Evolutionary conservation across 192 early-diverging fungal genomes (phyloP).

Genomic region (Powellomyces hirtus): DNA sequence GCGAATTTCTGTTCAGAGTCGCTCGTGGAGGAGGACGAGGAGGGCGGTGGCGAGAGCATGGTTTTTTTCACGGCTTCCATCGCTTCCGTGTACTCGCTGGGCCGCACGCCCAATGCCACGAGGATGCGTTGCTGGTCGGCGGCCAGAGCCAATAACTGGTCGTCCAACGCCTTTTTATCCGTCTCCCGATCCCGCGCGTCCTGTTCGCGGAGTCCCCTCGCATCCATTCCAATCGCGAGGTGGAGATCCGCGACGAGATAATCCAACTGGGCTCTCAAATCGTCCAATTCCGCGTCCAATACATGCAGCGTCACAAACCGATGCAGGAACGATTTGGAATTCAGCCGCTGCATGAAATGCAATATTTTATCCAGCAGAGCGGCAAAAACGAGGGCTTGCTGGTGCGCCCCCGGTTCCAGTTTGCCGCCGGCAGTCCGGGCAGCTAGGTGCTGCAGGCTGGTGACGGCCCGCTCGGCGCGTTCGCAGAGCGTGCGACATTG

Average conservation of each 20-base stretch:
- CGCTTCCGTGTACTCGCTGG: background rate
- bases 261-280: background rate
- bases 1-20: conserved; percentile 3
- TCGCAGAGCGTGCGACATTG: background rate
- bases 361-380: conserved; percentile 11
- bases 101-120: background rate
- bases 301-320: background rate
- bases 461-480: background rate
- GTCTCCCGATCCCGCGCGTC: conserved; percentile 5
- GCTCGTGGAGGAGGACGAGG: background rate
- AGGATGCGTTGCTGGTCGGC: conserved; percentile 13
- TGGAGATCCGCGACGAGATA: background rate
- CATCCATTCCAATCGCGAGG: conserved; percentile 6
- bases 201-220: conserved; percentile 2
- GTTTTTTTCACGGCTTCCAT: conserved; percentile 11
- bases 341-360: background rate
- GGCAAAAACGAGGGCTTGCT: conserved; percentile 4
- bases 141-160: background rate
- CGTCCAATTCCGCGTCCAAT: background rate
- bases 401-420: background rate
- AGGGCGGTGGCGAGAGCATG: no score
- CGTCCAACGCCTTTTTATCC: background rate
- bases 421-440: background rate
- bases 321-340: conserved; percentile 3
- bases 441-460: background rate